A percentile compares a stretch with the other conserved stretches of the same genome.
Evolutionary conservation across 495 filamentous ascomycete genomes (phyloP).

Genomic region (Massariosphaeria phaeospora): DNA sequence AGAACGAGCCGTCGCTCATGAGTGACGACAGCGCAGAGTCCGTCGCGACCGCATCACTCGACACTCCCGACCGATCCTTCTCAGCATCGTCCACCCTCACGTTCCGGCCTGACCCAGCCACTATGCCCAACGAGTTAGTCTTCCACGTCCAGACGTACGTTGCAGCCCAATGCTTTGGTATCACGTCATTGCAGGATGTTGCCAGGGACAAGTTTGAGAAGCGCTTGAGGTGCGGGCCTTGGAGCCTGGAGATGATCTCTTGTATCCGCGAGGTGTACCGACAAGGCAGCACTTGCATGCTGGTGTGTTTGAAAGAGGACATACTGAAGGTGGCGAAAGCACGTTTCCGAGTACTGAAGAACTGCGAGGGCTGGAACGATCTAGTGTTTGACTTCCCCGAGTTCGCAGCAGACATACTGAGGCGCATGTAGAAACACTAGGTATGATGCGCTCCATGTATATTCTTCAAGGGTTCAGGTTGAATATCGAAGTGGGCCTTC

Average conservation of each 20-base stretch:
- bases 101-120: constrained; percentile 3
- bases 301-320: constrained; percentile 4
- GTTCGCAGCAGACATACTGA: constrained; percentile 22
- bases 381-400: constrained; percentile 15
- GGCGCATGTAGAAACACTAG: background rate
- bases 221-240: background rate
- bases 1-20: background rate
- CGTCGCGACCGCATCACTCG: background rate
- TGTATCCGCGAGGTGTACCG: constrained; percentile 21
- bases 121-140: constrained; percentile 14
- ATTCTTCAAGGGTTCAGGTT: background rate
- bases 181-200: constrained; percentile 8
- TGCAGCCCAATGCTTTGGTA: constrained; percentile 19
- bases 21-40: background rate
- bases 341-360: constrained; percentile 11
- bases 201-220: constrained; percentile 18
- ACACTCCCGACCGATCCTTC: background rate
- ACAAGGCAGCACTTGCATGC: background rate
- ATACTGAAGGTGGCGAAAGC: constrained; percentile 9
- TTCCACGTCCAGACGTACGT: constrained; percentile 16
- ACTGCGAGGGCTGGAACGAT: constrained; percentile 15
- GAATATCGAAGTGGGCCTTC: too few relatives aligned
- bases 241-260: constrained; percentile 10
- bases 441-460: background rate
- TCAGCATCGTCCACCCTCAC: background rate